Evolutionary conservation across 495 filamentous ascomycete species (phyloP), one percentile per base, ranked within the genome.

Genomic region (Penicillium macrosclerotiorum): DNA sequence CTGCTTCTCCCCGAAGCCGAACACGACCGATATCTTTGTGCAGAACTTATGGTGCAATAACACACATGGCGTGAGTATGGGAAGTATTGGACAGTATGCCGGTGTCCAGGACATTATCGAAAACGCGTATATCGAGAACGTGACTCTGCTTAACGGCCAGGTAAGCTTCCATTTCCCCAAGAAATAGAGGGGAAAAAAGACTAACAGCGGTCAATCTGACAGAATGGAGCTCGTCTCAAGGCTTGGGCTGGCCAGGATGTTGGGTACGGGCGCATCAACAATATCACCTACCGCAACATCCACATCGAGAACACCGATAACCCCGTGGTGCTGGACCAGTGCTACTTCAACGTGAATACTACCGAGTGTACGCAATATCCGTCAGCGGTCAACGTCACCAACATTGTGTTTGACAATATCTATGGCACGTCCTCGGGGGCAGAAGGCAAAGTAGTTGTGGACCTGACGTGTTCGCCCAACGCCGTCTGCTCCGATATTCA

Each of bases 1-100:
- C 60, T 81, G 79, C 59, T 79, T 82, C 65, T 74, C 73, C 5
- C 74, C 76, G 8, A 82, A 82, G 50, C 73, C 77, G 4, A 82
- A 82, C 57, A 77, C 76, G 0, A 72, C 73, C 22, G 76, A 81
- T 52, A 62, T 82, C 29, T 72, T 75, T 23, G 74, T 82, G 14
- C 65, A 78, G 50, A 80, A 77, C 35, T 62, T 82, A 45, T 78
- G 73, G 68, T 82, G 79, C 51, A 80, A 81, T 51, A 72, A 74
- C 43, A 79, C 75, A 1, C 75, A 80, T 37, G 78, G 79, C 5
- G 73, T 79, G 23, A 73, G 67, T 22, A 81, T 82, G 72, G 79
- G 79, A 6, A 74, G 68, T 22, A 74, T 82, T 29, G 78, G 79
- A 2, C 75, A 82, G 52, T 82, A 81, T 31, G 24, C 68, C 0